These are phyloP conservation scores for Beauveria medogensis DNA, from an alignment of 2,329 filamentous ascomycete genomes.

Conservation along the genomic window DNA sequence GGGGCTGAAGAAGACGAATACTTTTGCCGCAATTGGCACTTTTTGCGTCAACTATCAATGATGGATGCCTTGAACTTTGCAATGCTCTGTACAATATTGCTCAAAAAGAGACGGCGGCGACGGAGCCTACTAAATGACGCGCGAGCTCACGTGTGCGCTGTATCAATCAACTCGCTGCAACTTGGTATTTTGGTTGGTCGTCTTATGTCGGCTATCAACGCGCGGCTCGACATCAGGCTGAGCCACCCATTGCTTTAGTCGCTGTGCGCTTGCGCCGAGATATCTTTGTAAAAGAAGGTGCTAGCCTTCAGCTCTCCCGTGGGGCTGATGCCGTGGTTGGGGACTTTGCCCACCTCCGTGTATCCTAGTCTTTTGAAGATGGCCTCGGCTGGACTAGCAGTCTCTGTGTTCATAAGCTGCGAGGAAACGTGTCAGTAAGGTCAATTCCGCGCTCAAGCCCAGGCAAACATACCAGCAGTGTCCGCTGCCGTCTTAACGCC, in stretches of 20 bases:
- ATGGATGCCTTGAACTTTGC: background rate
- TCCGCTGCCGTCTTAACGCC: conserved; percentile 39
- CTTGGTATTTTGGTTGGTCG: background rate
- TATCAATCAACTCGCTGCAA: background rate
- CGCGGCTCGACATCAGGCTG: background rate
- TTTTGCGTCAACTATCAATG: background rate
- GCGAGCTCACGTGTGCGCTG: background rate
- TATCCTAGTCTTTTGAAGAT: conserved; percentile 52
- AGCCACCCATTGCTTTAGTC: background rate
- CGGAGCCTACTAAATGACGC: background rate
- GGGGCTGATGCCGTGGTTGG: conserved; percentile 43
- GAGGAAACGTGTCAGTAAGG: background rate
- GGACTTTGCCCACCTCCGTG: conserved; percentile 45
- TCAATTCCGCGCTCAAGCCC: background rate
- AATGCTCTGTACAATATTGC: background rate
- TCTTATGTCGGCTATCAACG: background rate
- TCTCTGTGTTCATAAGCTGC: conserved; percentile 45
- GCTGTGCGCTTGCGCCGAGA: conserved; percentile 20
- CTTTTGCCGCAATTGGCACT: background rate
- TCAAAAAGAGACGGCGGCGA: background rate
- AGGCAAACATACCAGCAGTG: conserved; percentile 39
- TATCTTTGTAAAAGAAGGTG: conserved; percentile 52
- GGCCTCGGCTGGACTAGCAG: conserved; percentile 42
- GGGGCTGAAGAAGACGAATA: background rate
- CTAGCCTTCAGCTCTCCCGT: conserved; percentile 41